Evolutionary conservation across 768 basidiomycete genomes (phyloP).

Genomic region (Macrocybe gigantea): DNA sequence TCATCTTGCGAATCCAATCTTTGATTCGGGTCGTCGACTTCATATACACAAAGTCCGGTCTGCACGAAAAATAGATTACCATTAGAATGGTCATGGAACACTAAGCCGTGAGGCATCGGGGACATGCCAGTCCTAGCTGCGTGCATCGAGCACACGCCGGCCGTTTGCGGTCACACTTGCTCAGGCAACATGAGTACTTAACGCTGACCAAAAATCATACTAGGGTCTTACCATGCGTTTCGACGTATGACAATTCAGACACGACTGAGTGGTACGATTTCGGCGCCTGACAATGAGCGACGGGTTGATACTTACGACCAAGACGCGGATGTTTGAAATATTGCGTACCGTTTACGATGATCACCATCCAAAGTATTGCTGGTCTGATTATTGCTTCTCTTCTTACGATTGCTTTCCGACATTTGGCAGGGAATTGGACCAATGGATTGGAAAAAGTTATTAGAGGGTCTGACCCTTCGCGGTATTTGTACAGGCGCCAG

Average conservation of each 20-base stretch:
- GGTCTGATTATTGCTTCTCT: constrained; percentile 22
- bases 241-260: constrained; percentile 67
- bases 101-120: background rate
- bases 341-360: constrained; percentile 42
- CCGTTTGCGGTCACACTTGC: constrained; percentile 42
- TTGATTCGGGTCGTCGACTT: constrained; percentile 71
- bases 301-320: too few species aligned
- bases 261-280: constrained; percentile 70
- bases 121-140: constrained; percentile 41
- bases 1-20: constrained; percentile 54
- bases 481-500: constrained; percentile 20
- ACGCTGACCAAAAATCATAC: background rate
- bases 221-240: constrained; percentile 58
- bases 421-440: constrained; percentile 11
- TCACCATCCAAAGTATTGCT: constrained; percentile 38
- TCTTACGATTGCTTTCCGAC: constrained; percentile 23
- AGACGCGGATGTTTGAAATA: background rate
- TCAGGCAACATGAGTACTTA: background rate
- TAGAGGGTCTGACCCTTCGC: constrained; percentile 6
- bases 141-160: constrained; percentile 46
- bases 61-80: constrained; percentile 18
- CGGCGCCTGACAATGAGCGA: constrained; percentile 35
- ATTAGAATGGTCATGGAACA: background rate
- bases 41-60: constrained; percentile 82
- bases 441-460: constrained; percentile 3